Percentiles rank a stretch among this genome's conserved stretches.
phyloP scores from a whole-genome alignment of 495 filamentous ascomycete species.

The Tuber borchii region DNA sequence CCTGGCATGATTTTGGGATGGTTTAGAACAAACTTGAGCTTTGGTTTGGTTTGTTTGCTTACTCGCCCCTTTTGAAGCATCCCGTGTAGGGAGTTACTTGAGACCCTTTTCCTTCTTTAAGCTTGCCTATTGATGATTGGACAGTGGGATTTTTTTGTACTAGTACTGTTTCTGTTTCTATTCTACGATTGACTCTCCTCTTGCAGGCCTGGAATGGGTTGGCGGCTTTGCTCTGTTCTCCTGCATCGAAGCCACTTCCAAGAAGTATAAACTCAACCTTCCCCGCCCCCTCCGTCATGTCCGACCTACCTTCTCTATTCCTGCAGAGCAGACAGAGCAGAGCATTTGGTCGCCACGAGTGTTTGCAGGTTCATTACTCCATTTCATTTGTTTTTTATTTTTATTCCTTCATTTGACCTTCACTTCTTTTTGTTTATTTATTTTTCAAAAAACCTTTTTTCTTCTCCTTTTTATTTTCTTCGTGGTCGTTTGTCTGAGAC shows the following conservation, averaged over 20 bases:
- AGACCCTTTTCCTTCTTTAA: not conserved
- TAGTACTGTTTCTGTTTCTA: not conserved
- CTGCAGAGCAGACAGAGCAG: slow-evolving; percentile 3
- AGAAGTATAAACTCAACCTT: not conserved
- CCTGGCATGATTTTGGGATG: not conserved
- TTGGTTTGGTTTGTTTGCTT: not conserved
- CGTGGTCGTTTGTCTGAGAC: not conserved
- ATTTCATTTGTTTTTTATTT: not conserved
- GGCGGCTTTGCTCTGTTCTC: not conserved
- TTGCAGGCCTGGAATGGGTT: not conserved
- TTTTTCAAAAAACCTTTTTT: not conserved
- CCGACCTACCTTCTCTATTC: not conserved
- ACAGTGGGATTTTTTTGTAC: not conserved
- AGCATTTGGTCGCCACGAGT: not conserved
- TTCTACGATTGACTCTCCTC: not conserved
- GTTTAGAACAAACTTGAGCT: not conserved
- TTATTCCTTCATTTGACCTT: not conserved
- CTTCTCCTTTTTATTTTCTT: not conserved
- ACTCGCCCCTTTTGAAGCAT: not conserved
- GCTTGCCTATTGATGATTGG: not conserved
- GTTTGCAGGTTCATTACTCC: slow-evolving; percentile 1
- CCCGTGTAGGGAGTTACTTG: not conserved
- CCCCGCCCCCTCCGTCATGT: not conserved
- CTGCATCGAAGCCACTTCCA: not conserved
- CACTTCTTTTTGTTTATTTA: slow-evolving; percentile 5